Base-by-base conservation (phyloP, 768 basidiomycete genomes). In the Leccinum broughii region DNA sequence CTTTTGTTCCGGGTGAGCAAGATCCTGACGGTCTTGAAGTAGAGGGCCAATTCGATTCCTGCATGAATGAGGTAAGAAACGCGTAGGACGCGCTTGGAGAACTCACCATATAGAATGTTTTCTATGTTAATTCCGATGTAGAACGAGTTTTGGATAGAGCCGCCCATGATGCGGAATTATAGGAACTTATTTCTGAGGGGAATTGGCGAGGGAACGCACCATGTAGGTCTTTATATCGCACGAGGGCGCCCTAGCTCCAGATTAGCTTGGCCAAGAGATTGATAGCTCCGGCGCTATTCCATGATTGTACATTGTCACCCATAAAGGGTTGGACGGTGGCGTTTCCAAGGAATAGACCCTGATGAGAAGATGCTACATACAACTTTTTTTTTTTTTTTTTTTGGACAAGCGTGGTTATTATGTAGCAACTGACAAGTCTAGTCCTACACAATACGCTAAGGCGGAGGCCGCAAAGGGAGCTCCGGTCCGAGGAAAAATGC, bases 31-130 rank as follows among this genome's bases (percentile, higher is more conserved):
- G 71, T 67, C 34, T 57, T 58, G 9, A 74, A 58, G 55, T 72
- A 74, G 30, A 72, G 64, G 28, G 64, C 6, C 5, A 72, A 26
- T 22, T 70, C 60, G 1, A 74, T 48, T 22, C 71, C 71, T 72
- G 54, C 39, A 35, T 20, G 34, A 37, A 22, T 13, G 26, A n/a
- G n/a, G 9, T 4, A 1, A 22, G 56, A 37, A 44, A 46, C 30
- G n/a, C 4, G 24, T 15, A 51, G 50, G 3, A 24, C 2, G 6
- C 1, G 13, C 28, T 14, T 3, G 4, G 34, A 41, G n/a, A 44
- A 57, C 65, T 64, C 30, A 71, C 69, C 70, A 58, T 71, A 70
- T 24, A 70, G 32, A 32, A 70, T 59, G 35, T 67, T 46, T 26
- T 67, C n/a, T 28, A 71, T 14, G 48, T 51, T 66, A 4, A 60